Conservation (phyloP, 352 stramenopile genomes). For the Globisporangium canariense region DNA sequence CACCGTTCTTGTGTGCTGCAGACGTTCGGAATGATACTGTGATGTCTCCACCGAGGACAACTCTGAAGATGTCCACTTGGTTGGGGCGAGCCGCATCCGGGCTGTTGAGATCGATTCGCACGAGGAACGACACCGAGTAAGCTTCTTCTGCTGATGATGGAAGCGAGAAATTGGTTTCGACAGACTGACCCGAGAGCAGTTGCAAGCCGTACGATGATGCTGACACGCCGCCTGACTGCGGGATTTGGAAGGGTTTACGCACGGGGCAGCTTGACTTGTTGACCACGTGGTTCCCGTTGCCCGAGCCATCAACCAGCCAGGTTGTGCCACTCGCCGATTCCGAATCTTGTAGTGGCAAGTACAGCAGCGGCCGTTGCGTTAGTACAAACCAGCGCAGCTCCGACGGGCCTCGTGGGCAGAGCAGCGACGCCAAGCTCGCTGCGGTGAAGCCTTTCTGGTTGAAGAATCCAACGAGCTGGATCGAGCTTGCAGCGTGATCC, state of each 20-base stretch:
- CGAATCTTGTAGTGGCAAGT: conserved; percentile 60
- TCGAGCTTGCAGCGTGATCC: conserved; percentile 40
- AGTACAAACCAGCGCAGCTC: conserved; percentile 47
- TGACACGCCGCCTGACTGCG: conserved; percentile 5
- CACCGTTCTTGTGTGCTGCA: background rate
- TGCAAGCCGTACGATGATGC: conserved; percentile 33
- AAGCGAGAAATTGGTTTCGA: conserved; percentile 17
- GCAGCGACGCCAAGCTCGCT: conserved; percentile 33
- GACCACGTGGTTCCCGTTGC: conserved; percentile 34
- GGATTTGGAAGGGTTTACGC: conserved; percentile 60
- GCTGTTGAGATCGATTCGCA: conserved; percentile 25
- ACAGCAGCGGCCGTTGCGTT: conserved; percentile 34
- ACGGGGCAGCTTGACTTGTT: conserved; percentile 30
- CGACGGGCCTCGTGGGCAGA: conserved; percentile 25
- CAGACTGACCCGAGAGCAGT: conserved; percentile 24
- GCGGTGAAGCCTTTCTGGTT: conserved; percentile 31
- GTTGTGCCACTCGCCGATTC: conserved; percentile 7
- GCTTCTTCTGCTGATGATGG: background rate
- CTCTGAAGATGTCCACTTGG: conserved; percentile 18
- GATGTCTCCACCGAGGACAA: conserved; percentile 6
- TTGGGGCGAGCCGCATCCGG: background rate
- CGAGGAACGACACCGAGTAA: conserved; percentile 44
- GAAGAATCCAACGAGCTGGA: conserved; percentile 43
- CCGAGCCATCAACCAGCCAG: conserved; percentile 52
- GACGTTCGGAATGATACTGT: conserved; percentile 6